Conservation (phyloP, 176 grass and related monocot genomes). For the Bolboschoenus planiculmis region DNA sequence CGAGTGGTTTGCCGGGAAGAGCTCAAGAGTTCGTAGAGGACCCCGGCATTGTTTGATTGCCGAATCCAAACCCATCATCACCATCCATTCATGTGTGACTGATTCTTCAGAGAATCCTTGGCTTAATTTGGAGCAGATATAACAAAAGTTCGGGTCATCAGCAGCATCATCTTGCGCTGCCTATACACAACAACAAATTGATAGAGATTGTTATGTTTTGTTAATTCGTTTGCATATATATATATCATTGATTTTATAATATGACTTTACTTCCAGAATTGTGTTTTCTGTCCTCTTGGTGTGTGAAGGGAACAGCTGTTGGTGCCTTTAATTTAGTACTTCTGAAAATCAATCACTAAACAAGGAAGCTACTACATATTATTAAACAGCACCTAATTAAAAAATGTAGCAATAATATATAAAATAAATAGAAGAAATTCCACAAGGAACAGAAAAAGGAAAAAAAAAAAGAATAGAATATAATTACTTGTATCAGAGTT, state of each 20-base stretch:
- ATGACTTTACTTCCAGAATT: background rate
- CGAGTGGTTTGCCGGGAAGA: slow-evolving; percentile 5
- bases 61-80: slow-evolving; percentile 16
- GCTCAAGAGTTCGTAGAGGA: slow-evolving; percentile 4
- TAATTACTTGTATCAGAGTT: too few relatives aligned
- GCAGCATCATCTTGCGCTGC: background rate
- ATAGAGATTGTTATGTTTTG: background rate
- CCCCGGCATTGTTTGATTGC: slow-evolving; percentile 1
- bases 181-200: background rate
- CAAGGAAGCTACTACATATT: too few relatives aligned
- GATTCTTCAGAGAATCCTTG: slow-evolving; percentile 22
- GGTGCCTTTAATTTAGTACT: too few relatives aligned
- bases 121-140: slow-evolving; percentile 14
- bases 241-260: background rate
- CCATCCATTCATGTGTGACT: slow-evolving; percentile 19
- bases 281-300: background rate
- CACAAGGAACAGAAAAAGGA: too few relatives aligned
- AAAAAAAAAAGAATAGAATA: too few relatives aligned
- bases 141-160: slow-evolving; percentile 24
- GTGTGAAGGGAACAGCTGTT: background rate
- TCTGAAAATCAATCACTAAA: too few relatives aligned
- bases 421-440: too few relatives aligned
- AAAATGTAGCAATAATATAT: too few relatives aligned
- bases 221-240: background rate
- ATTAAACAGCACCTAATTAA: too few relatives aligned